Percentiles rank a stretch among this genome's conserved stretches.
Evolutionary conservation across 2,329 filamentous ascomycete genomes (phyloP).

Genomic region (Sclerotinia subarctica): DNA sequence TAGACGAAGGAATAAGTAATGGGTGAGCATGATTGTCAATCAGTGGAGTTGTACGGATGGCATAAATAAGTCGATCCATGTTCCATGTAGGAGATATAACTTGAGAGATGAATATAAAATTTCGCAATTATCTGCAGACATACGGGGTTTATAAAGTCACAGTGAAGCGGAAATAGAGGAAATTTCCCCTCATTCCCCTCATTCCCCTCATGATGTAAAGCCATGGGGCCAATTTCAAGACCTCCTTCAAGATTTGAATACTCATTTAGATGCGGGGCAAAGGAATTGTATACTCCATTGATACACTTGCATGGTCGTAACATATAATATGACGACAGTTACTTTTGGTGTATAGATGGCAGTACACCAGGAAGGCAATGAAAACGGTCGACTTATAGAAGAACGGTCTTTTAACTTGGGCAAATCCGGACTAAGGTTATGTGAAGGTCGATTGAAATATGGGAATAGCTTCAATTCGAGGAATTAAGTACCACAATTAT

Average conservation of each 20-base stretch:
- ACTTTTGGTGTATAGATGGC: neutral
- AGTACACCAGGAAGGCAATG: neutral
- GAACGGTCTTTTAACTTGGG: too few relatives aligned
- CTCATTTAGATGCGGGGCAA: neutral
- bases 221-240: neutral
- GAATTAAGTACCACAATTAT: neutral
- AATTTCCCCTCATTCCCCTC: neutral
- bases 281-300: neutral
- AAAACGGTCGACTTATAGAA: neutral
- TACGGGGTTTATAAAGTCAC: neutral
- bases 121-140: neutral
- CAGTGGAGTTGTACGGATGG: slow-evolving; percentile 56
- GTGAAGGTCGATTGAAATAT: neutral
- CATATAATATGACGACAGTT: neutral
- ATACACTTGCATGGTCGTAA: slow-evolving; percentile 3
- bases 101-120: neutral
- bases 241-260: neutral
- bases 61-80: slow-evolving; percentile 27
- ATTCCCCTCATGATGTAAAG: slow-evolving; percentile 3
- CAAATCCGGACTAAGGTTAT: neutral
- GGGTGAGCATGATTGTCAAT: slow-evolving; percentile 74
- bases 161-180: too few relatives aligned
- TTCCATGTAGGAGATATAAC: neutral
- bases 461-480: slow-evolving; percentile 2
- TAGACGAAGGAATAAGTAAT: slow-evolving; percentile 53